Conservation (phyloP, 139 green algal genomes). For the Volvox africanus region DNA sequence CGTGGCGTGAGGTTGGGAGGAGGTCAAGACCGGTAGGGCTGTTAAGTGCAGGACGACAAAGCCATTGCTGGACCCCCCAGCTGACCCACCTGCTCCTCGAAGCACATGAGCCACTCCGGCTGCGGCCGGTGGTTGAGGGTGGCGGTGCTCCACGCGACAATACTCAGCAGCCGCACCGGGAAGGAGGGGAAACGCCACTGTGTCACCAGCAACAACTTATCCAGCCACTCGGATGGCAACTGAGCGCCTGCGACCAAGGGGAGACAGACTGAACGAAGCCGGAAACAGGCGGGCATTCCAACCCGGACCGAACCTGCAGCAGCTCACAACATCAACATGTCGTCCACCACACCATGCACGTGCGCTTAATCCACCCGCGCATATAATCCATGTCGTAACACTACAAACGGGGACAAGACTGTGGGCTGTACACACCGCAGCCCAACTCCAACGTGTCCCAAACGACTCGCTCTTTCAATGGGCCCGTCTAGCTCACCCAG, state of each 20-base stretch:
- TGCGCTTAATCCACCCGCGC: too few species aligned
- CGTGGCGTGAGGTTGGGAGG: not conserved
- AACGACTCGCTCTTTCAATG: too few species aligned
- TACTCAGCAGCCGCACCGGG: conserved; percentile 57
- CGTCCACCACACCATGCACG: too few species aligned
- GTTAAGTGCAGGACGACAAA: not conserved
- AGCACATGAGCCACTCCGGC: conserved; percentile 64
- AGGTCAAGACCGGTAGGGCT: too few species aligned
- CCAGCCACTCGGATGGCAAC: conserved; percentile 55
- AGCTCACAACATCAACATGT: not conserved
- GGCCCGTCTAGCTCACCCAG: conserved; percentile 47
- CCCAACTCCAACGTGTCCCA: not conserved
- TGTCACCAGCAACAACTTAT: conserved; percentile 62
- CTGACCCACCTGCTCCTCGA: conserved; percentile 60
- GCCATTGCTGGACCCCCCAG: not conserved
- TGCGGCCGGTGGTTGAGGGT: conserved; percentile 55
- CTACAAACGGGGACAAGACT: too few species aligned
- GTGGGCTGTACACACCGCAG: too few species aligned
- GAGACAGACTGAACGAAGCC: not conserved
- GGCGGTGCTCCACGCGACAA: conserved; percentile 60
- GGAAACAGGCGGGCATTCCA: too few species aligned
- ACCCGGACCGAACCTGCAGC: too few species aligned
- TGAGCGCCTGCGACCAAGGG: not conserved
- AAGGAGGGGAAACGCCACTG: conserved; percentile 69
- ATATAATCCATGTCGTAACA: too few species aligned